Evolutionary conservation across 225 moss, liverwort and hornwort species (phyloP), one percentile per base, ranked within the genome.

Genomic region (Straminergon stramineum): DNA sequence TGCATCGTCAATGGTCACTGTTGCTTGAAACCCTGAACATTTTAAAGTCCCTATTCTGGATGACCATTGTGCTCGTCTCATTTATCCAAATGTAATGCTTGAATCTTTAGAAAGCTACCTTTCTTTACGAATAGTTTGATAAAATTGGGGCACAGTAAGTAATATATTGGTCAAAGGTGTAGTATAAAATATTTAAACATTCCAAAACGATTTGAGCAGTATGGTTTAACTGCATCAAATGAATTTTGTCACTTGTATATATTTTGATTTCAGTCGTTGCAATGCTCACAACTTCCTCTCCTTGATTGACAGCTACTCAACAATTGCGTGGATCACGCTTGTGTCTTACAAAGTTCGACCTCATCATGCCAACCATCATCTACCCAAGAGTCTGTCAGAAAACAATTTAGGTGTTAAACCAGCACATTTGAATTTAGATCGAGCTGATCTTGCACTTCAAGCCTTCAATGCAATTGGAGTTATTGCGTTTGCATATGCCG

Each of bases 371-470:
- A 51, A 4, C 2, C 1, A 79, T 53, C 0, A 0, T 2, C 3
- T 0, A 10, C 85, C 73, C 24, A 0, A 21, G 2, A 0, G 3
- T 0, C 9, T 70, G 31, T 14, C 4, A 41, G 66, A 1, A 4
- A 34, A 3, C 22, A 43, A 64, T 55, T 4, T 41, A 0, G 84
- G 84, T 39, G 39, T 0, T 2, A 0, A 39, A 28, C 0, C 0
- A 5, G 1, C 0, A 0, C 39, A 70, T 2, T 3, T 0, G 0
- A 0, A 2, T 2, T 61, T 71, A 27, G 0, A 11, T 10, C 1
- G 31, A 4, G 16, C 1, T 45, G 84, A 37, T 9, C 53, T 0
- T 30, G 61, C 2, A 2, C 5, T 85, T 6, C 52, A 65, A 67
- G 75, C 87, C 3, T 90, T 75, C 0, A 88, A 86, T 51, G 86